Base-by-base conservation (phyloP, 768 basidiomycete genomes). In the Asterophora parasitica region DNA sequence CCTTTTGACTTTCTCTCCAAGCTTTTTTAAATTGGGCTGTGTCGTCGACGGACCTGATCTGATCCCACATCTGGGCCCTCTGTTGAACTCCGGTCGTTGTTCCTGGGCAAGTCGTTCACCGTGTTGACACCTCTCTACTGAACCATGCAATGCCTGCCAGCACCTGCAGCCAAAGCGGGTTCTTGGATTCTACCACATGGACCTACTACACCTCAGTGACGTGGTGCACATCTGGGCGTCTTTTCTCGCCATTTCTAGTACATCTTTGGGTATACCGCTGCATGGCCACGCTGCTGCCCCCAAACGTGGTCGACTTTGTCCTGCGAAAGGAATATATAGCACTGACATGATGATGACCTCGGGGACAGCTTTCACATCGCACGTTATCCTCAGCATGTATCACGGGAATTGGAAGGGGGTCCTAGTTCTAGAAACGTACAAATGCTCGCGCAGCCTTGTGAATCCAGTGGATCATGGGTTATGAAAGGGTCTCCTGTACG, bases 401-500 rank as follows among this genome's bases (percentile, higher is more conserved):
- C 32, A 40, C 38, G 46, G 40, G 50, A 49, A 51, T 33, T 28
- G 35, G 38, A 42, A 32, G 46, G 28, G 33, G 28, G 23, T 6
- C 4, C 42, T 42, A 38, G 20, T 50, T 51, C 53, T 41, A 51
- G 48, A 49, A 55, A 55, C 44, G 44, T 50, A 46, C 47, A 44
- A 23, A 40, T 42, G 49, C 35, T 17, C 20, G 17, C 33, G 43
- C 17, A 45, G 44, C 44, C 39, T 47, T 48, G 28, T 31, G 30
- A 12, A 31, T 31, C 30, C 12, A 9, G 30, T 49, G 23, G 42
- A 45, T 49, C 44, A 31, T 55, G 44, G 50, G 45, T 52, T 49
- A 31, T 42, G 19, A 44, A 51, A 55, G 42, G 19, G 19, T 28
- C 27, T 26, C 9, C 11, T 15, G 17, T 45, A 32, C 37, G 47